Evolutionary conservation across 345 rosid genomes (phyloP), one percentile per base, ranked within the genome.

Genomic region (Eucalyptus cloeziana): DNA sequence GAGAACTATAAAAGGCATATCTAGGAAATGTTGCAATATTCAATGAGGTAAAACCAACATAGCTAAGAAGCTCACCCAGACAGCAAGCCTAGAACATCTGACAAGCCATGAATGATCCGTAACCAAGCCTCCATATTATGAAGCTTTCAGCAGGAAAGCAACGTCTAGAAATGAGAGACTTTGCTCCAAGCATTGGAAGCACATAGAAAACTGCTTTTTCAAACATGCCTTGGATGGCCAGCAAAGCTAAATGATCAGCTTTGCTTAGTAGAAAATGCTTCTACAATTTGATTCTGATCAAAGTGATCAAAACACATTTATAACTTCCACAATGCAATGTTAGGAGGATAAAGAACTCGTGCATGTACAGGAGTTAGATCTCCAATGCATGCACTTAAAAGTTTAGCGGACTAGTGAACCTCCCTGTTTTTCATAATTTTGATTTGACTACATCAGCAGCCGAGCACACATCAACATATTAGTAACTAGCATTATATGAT

Each of bases 211-310:
- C 3, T 15, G 52, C 52, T 50, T 15, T 50, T 50, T 5, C 3
- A 16, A 2, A 50, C 52, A 50, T 0, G 19, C 52, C 19, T 50
- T 0, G 7, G 19, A 50, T 50, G 19, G 52, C 11, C 27, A 7
- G 11, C 60, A 58, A 58, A 58, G 64, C 1, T 58, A 15, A 58
- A 58, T 58, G n/a, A 58, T 58, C 12, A 25, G 7, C 64, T 25
- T 24, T 10, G 62, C 62, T 58, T 12, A 25, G 64, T 7, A 58
- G 4, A 58, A 25, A 14, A 50, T 17, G n/a, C n/a, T 30, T 25
- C n/a, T 11, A 13, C 2, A 3, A 25, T 60, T 60, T 60, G 14
- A 27, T 60, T 60, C 1, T 11, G n/a, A 60, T 60, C n/a, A 25
- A 60, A 60, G n/a, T 60, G 67, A 13, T 60, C 67, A 60, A 60